Evolutionary conservation across 192 early-diverging fungal genomes (phyloP), one percentile per base, ranked within the genome.

Genomic region (Bifiguratus adelaidae): DNA sequence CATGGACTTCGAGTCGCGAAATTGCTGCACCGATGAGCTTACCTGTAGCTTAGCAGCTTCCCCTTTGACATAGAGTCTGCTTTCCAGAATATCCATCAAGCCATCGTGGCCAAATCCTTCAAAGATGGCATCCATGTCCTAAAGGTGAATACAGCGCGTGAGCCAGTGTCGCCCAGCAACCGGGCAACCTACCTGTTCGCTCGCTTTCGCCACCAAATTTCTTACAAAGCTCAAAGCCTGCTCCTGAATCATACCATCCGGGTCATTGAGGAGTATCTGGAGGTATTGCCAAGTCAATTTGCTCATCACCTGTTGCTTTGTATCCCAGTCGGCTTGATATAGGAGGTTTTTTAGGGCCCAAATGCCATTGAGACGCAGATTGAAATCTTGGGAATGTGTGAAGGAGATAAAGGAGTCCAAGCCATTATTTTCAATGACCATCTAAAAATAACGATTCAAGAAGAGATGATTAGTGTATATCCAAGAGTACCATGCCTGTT

Each of bases 341-440:
- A 88, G 52, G 23, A 91, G 53, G 60, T 88, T 91, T 34, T 90
- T 89, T 41, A 91, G 55, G 3, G 81, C 80, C 89, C 89, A 91
- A 1, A 88, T 59, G 11, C 76, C 74, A 57, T 91, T 87, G 41
- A 91, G 47, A 43, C 76, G 58, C 13, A 90, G 54, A 20, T 58
- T 49, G 26, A 63, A 47, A 15, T 81, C 70, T 1, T 47, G 51
- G 8, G 58, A 63, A 27, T 55, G 65, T 20, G 76, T 66, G 35
- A 85, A 68, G 1, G 69, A 53, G 0, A 85, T 80, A 48, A 90
- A 70, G n/a, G 68, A 67, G 30, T 81, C 70, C 2, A 92, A 74
- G 5, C 78, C 82, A 3, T 82, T 82, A 9, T 60, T 60, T 19
- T 89, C 88, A 50, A 92, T 62, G 3, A 90, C 72, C 5, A 60